Conservation (phyloP, 148 eudicot genomes). For the Chenopodium suecicum region DNA sequence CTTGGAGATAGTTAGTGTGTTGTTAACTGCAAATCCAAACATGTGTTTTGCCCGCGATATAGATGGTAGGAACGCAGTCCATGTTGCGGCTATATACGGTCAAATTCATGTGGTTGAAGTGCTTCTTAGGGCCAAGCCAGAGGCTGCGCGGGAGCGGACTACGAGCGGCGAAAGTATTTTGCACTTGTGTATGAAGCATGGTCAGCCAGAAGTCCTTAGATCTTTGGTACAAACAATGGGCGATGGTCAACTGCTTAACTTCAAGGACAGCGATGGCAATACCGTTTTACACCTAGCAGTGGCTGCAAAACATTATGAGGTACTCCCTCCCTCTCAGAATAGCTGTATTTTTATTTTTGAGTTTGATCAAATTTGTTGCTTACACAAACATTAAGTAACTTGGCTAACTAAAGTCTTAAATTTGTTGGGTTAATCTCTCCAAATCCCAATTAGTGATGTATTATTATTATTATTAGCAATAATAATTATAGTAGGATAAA, state of each 20-base stretch:
- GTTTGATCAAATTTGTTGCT: not conserved
- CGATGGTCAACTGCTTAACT: constrained; percentile 23
- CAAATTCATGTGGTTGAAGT: constrained; percentile 23
- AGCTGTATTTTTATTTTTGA: no score
- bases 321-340: not conserved
- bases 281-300: constrained; percentile 36
- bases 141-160: constrained; percentile 26
- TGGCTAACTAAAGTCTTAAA: no score
- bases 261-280: constrained; percentile 25
- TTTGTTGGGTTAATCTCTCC: no score
- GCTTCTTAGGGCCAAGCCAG: constrained; percentile 18
- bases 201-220: constrained; percentile 11
- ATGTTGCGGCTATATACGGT: constrained; percentile 36
- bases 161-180: constrained; percentile 19
- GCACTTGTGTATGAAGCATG: constrained; percentile 36
- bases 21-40: constrained; percentile 6
- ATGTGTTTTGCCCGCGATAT: constrained; percentile 33
- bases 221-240: constrained; percentile 10
- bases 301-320: constrained; percentile 19
- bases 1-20: constrained; percentile 24
- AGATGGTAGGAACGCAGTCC: constrained; percentile 39
- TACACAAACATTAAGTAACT: no score
- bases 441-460: no score
- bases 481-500: no score
- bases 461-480: no score